Percentiles rank a stretch among this genome's conserved stretches.
phyloP scores from a whole-genome alignment of 2,329 filamentous ascomycete species.

The Colletotrichum echinochloae region DNA sequence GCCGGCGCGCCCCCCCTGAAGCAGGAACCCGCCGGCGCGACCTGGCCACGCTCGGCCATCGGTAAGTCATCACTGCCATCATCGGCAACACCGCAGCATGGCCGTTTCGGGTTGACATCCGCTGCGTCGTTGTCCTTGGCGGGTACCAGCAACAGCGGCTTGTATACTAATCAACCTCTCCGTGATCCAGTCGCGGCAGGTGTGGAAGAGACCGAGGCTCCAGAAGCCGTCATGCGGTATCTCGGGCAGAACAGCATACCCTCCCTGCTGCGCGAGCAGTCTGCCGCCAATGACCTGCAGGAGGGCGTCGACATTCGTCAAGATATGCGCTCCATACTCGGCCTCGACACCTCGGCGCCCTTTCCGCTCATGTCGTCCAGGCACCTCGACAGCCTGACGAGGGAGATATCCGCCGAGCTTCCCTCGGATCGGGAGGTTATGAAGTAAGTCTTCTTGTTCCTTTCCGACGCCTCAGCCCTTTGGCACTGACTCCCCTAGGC shows the following conservation, averaged over 20 bases:
- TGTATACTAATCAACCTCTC: conserved; percentile 33
- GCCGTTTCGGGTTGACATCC: conserved; percentile 18
- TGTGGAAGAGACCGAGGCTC: conserved; percentile 65
- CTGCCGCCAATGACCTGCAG: conserved; percentile 63
- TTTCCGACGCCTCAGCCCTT: neutral
- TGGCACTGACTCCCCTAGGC: conserved; percentile 51
- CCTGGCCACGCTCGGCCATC: conserved; percentile 56
- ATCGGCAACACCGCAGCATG: conserved; percentile 16
- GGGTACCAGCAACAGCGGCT: conserved; percentile 26
- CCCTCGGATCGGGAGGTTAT: conserved; percentile 75
- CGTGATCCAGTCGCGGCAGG: conserved; percentile 50
- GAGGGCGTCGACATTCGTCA: conserved; percentile 69
- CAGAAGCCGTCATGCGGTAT: conserved; percentile 66
- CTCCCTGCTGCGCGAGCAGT: conserved; percentile 72
- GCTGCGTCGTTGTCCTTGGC: conserved; percentile 18
- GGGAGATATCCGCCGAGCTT: conserved; percentile 71
- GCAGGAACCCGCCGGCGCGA: conserved; percentile 54
- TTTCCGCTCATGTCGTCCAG: conserved; percentile 75
- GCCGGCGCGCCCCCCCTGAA: conserved; percentile 43
- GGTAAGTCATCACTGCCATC: conserved; percentile 45
- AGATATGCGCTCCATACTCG: conserved; percentile 75
- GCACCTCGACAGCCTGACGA: conserved; percentile 69
- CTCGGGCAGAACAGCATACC: conserved; percentile 77
- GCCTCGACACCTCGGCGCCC: conserved; percentile 73
- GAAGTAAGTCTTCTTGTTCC: conserved; percentile 62